Percentiles rank a stretch among this genome's conserved stretches.
phyloP scores from a whole-genome alignment of 169 alveolate genomes.

The Prorocentrum cordatum region DNA sequence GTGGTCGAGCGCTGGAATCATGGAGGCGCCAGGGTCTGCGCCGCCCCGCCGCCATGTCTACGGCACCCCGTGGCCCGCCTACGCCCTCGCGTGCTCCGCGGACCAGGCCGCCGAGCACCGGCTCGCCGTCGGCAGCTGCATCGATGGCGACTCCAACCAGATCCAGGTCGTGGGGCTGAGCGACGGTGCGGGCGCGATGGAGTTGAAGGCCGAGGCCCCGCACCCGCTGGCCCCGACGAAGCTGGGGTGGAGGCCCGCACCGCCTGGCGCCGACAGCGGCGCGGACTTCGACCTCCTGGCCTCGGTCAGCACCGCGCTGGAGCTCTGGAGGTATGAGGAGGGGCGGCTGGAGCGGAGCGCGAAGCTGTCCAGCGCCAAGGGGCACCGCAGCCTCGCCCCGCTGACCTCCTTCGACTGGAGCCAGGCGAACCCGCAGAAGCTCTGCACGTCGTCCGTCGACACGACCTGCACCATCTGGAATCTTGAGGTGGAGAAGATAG shows the following conservation, averaged over 20 bases:
- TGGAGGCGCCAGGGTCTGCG: no score
- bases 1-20: no score
- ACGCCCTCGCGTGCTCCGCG: conserved; percentile 33
- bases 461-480: conserved; percentile 90
- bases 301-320: neutral
- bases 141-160: conserved; percentile 14
- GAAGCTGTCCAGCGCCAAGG: neutral
- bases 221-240: conserved; percentile 41
- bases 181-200: conserved; percentile 8
- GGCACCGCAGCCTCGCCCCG: neutral
- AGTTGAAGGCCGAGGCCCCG: conserved; percentile 24
- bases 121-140: conserved; percentile 40
- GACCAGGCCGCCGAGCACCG: neutral
- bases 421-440: conserved; percentile 15
- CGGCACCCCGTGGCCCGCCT: conserved; percentile 52
- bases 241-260: conserved; percentile 23
- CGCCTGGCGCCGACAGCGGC: neutral
- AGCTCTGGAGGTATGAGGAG: neutral
- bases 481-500: conserved; percentile 78
- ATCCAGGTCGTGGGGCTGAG: conserved; percentile 27
- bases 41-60: conserved; percentile 8
- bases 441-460: conserved; percentile 75
- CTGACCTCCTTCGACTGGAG: conserved; percentile 33
- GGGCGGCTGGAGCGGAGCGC: neutral
- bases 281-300: conserved; percentile 10